Base-by-base conservation (phyloP, 177 flowering plant genomes). In the Vitis hybrid region DNA sequence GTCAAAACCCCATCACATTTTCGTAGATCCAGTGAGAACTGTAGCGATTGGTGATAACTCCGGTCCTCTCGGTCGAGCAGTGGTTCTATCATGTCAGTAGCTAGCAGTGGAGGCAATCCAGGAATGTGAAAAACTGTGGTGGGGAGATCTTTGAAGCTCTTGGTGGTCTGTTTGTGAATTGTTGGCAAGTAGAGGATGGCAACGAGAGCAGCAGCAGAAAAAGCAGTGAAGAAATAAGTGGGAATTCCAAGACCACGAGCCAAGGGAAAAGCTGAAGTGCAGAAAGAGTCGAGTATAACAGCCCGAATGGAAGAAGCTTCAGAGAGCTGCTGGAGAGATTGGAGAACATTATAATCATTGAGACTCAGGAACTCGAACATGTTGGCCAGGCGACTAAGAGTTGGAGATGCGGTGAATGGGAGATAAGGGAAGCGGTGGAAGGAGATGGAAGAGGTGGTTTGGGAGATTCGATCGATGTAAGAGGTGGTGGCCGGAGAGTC, bases 141-240 rank as follows among this genome's bases (percentile, higher is more conserved):
- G 39, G 45, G 60, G 18, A 69, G 45, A 14, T 69, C 71, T 52
- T 61, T 60, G 57, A 50, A 69, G 19, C 65, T 69, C 23, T 32
- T 60, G 5, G 26, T 34, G 32, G 34, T 30, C 32, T 59, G n/a
- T 23, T 69, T 6, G 12, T 60, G 19, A 4, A 69, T 1, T 3
- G 26, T 32, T 1, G 65, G 75, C 13, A 72, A 51, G 45, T 60
- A 66, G 6, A 72, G 58, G 65, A 2, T 26, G 19, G 26, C n/a
- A 11, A 17, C 26, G 55, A 72, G 66, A 11, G 17, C n/a, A 18
- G 54, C 61, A 1, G 75, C 70, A 32, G 70, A 70, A 45, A 70
- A 72, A 11, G 75, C 52, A 54, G 59, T 66, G 70, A 51, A 72
- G 26, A 58, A 52, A 54, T 60, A 72, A 15, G 70, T 34, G 23